Evolutionary conservation across 805 yeast genomes (phyloP), one percentile per base, ranked within the genome.

Genomic region (Teunomyces cretensis): DNA sequence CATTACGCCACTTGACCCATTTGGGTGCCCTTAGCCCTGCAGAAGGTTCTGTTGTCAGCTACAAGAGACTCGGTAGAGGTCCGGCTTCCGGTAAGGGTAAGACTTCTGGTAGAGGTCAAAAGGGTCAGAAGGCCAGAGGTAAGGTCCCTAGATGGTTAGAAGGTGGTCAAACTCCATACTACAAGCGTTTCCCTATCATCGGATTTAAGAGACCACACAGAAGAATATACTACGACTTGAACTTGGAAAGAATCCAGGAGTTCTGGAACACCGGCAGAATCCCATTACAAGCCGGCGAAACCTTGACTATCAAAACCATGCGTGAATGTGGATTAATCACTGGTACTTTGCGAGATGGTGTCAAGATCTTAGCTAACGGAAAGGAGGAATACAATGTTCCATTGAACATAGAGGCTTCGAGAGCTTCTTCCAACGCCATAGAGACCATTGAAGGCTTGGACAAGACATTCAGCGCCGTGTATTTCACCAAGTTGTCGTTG

Each of bases 151-250:
- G 86, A 47, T 88, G 96, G 92, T 89, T 92, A 63, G 99, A 94
- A 74, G 99, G 99, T 81, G 98, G 99, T 64, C 99, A 94, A 65
- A 94, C 98, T 1, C 98, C 97, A 19, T 81, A 85, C 61, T 81
- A 82, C 65, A 79, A 86, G 66, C 71, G 86, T 54, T 83, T 88
- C 67, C 96, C 97, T 54, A 92, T 92, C 62, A 74, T 84, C 48
- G 98, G 98, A 7, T 90, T 90, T 72, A 81, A 79, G 56, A 80
- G 88, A 62, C 79, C 77, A 19, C 81, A 78, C 56, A 77, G 77
- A 40, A 67, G 67, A 48, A 76, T 75, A 11, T 68, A 80, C 54
- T 68, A 72, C 41, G 81, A 79, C 55, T 58, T 94, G 51, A 86
- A 87, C 58, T 72, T 92, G 58, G 78, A 73, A 28, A 76, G 81